Conservation (phyloP, 371 early-diverging fungal genomes). For the Rhizopus delemar region DNA sequence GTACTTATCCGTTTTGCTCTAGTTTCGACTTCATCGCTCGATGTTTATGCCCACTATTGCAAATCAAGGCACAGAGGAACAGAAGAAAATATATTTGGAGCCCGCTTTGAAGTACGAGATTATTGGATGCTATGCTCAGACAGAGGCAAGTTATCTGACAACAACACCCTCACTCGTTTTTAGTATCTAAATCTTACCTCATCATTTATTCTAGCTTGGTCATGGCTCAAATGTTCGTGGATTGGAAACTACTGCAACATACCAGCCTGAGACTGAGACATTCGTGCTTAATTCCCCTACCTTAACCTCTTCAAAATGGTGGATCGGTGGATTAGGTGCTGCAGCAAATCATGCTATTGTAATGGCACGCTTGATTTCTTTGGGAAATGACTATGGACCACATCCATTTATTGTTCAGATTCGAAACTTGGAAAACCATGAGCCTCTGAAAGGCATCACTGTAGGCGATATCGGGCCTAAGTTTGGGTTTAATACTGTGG, state of each 20-base stretch:
- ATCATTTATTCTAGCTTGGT: conserved; percentile 47
- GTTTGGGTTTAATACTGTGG: conserved; percentile 77
- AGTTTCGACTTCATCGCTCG: conserved; percentile 58
- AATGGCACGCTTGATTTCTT: conserved; percentile 73
- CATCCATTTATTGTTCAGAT: conserved; percentile 79
- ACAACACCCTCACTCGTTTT: background rate
- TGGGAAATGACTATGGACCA: conserved; percentile 72
- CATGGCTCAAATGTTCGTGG: conserved; percentile 83
- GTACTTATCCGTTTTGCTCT: background rate
- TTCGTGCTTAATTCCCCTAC: conserved; percentile 80
- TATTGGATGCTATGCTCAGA: conserved; percentile 80
- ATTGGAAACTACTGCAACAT: conserved; percentile 87
- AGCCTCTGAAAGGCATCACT: conserved; percentile 65
- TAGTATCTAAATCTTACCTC: background rate
- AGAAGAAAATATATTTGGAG: conserved; percentile 59
- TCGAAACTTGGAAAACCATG: conserved; percentile 66
- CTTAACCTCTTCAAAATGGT: conserved; percentile 80
- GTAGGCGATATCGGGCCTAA: conserved; percentile 85
- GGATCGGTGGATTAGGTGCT: conserved; percentile 88
- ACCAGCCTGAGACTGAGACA: conserved; percentile 65
- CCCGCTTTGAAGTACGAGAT: conserved; percentile 67
- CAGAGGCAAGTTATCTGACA: conserved; percentile 44
- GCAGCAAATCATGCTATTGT: conserved; percentile 81
- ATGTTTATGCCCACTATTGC: conserved; percentile 76
- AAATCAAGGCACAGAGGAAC: conserved; percentile 70